Evolutionary conservation across 73 alveolate species (phyloP).

Genomic region (Paramecium sonneborni): DNA sequence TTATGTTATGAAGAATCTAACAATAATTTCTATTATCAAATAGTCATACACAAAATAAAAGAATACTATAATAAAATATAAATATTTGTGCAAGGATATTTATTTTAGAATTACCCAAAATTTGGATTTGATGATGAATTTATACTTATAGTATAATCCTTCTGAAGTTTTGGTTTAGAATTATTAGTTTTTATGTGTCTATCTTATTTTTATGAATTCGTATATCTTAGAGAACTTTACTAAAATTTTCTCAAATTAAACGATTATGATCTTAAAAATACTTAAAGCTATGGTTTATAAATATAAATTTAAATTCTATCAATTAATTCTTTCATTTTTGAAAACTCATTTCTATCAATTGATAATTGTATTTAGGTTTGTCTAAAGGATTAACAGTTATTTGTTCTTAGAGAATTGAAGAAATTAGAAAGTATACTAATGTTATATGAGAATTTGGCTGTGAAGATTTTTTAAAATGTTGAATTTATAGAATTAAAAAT

Average conservation of each 20-base stretch:
- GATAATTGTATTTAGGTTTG: constrained; percentile 5
- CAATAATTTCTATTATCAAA: background rate
- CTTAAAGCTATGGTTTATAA: background rate
- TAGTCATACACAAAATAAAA: background rate
- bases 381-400: constrained; percentile 32
- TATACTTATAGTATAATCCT: background rate
- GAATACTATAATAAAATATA: background rate
- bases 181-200: constrained; percentile 19
- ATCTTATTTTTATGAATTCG: constrained; percentile 23
- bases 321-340: constrained; percentile 26
- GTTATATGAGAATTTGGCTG: constrained; percentile 35
- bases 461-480: background rate
- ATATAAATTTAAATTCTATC: background rate
- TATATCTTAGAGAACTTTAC: constrained; percentile 36
- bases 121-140: constrained; percentile 57
- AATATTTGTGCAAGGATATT: background rate
- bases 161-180: constrained; percentile 18
- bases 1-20: constrained; percentile 14
- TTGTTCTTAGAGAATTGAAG: constrained; percentile 17
- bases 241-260: background rate
- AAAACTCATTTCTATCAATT: background rate
- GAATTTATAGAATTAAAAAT: background rate
- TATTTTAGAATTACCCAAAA: background rate
- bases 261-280: constrained; percentile 34
- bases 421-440: constrained; percentile 13